Evolutionary conservation across 2,329 filamentous ascomycete genomes (phyloP), one percentile per base, ranked within the genome.

Genomic region (Geosmithia putterillii): DNA sequence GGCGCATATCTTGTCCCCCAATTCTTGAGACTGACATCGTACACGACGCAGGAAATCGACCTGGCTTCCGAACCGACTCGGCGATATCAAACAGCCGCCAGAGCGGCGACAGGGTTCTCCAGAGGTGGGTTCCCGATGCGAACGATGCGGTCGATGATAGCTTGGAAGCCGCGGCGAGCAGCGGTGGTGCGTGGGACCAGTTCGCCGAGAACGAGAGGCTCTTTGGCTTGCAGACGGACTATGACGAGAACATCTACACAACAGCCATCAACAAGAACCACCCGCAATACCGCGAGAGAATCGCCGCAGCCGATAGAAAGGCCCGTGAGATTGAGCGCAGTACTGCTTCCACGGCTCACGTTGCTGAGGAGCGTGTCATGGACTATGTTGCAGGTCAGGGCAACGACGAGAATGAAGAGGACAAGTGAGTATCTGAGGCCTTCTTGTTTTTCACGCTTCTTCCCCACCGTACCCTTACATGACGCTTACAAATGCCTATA

Each of bases 231-330:
- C 86, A 79, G 62, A 92, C 84, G 42, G 87, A 88, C 54, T 98
- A 96, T 58, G 81, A 96, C 56, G 92, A 96, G 63, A 88, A 86
- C 52, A 79, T 92, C 38, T 98, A 98, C 65, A 98, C 92, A 2
- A 98, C 92, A 9, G 67, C 77, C 36, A 94, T 98, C 56, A 79
- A 98, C 62, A 86, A 81, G 55, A 84, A 64, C 49, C 81, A 94
- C 53, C 89, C 92, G 1, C 72, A 83, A 43, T 95, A 94, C 62
- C 81, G 77, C 49, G 79, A 86, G 59, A 78, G 82, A 50, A 73
- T 84, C 53, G 87, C 84, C 3, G 76, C 81, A 32, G 92, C 89
- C 2, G 87, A 89, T 19, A 81, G 74, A 51, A 85, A 90, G 56
- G 92, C 88, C 19, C 79, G 85, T 47, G 90, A 96, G 61, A 98